Conservation (phyloP, 2,329 filamentous ascomycete species). For the Alternaria novae-zelandiae region DNA sequence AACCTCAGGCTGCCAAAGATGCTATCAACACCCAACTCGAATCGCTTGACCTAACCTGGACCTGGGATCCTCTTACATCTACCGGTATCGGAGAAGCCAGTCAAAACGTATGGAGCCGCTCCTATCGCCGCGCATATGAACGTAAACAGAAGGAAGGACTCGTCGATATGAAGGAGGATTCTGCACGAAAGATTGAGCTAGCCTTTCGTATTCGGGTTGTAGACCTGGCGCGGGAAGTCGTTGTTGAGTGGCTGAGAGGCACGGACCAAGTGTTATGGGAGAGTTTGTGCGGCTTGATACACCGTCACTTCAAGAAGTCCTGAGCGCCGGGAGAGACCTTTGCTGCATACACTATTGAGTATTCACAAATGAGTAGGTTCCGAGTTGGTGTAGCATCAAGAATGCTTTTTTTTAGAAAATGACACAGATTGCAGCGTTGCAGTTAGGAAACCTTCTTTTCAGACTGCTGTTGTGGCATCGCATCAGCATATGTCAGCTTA, state of each 20-base stretch:
- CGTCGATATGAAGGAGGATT: conserved; percentile 32
- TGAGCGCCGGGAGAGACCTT: neutral
- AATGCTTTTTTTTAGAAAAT: neutral
- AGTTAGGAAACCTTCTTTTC: neutral
- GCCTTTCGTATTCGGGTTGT: conserved; percentile 49
- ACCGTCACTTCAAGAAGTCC: conserved; percentile 30
- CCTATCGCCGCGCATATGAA: conserved; percentile 69
- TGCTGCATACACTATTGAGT: neutral
- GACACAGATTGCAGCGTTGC: neutral
- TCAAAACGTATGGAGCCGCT: conserved; percentile 80
- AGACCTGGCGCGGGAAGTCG: conserved; percentile 46
- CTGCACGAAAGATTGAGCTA: conserved; percentile 39
- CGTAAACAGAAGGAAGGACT: conserved; percentile 28
- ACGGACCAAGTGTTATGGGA: conserved; percentile 77
- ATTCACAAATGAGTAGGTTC: neutral
- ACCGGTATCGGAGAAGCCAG: conserved; percentile 68
- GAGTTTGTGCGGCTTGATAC: conserved; percentile 78
- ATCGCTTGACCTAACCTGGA: conserved; percentile 68
- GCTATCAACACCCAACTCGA: conserved; percentile 58
- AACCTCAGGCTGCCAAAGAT: conserved; percentile 32
- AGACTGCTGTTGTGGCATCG: neutral
- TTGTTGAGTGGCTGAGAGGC: conserved; percentile 76
- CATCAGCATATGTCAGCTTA: neutral
- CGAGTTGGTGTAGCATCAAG: neutral
- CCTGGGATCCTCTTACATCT: conserved; percentile 62